Percentiles rank a stretch among this genome's conserved stretches.
Conservation (phyloP, 257 asterid genomes). For the Capsicum pubescens region DNA sequence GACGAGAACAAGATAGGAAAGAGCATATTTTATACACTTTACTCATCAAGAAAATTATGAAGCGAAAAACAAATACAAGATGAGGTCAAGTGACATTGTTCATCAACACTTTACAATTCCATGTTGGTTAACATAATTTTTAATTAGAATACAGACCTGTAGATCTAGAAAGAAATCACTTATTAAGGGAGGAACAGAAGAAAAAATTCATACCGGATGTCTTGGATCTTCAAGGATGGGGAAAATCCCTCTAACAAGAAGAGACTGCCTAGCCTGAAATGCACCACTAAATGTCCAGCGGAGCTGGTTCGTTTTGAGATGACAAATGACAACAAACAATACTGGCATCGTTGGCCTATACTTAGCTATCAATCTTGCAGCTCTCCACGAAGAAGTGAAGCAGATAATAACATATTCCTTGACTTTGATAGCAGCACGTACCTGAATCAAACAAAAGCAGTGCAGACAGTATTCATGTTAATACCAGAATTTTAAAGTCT, state of each 20-base stretch:
- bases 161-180: neutral
- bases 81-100: too few relatives aligned
- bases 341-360: slow-evolving; percentile 98
- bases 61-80: too few relatives aligned
- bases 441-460: slow-evolving; percentile 44
- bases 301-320: slow-evolving; percentile 81
- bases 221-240: slow-evolving; percentile 99
- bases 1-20: too few relatives aligned
- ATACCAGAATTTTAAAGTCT: neutral
- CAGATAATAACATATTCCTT: slow-evolving; percentile 94
- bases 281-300: slow-evolving; percentile 93
- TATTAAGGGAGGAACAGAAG: neutral
- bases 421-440: slow-evolving; percentile 93
- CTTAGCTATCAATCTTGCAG: slow-evolving; percentile 91
- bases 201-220: slow-evolving; percentile 68
- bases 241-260: slow-evolving; percentile 87
- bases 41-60: too few relatives aligned
- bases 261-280: slow-evolving; percentile 98
- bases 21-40: too few relatives aligned
- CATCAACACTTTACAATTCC: neutral
- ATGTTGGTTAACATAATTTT: neutral
- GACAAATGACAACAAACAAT: slow-evolving; percentile 87
- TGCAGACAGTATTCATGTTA: neutral
- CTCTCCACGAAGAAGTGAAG: slow-evolving; percentile 94
- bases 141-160: neutral